Base-by-base conservation (phyloP, 2,329 filamentous ascomycete species). In the Shiraia sp. region DNA sequence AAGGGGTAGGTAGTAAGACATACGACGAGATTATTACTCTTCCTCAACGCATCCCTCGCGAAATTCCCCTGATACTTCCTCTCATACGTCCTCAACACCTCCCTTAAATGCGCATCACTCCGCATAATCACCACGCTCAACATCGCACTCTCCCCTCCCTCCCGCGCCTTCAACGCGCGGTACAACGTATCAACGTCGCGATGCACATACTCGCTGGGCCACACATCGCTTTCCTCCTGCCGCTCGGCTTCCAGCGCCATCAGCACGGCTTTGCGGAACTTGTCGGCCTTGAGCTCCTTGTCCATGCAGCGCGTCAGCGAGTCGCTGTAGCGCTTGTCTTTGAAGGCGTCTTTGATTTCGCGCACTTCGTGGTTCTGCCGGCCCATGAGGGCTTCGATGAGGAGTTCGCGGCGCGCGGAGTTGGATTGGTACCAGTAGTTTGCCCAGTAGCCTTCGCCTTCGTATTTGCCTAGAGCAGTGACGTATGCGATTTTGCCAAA, bases 371-470 rank as follows among this genome's bases (percentile, higher is more conserved):
- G 77, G 68, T 96, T 96, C 19, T 84, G 83, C 5, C 91, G 83
- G 0, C 93, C 93, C 83, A 96, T 95, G 14, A 99, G 79, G 5
- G 85, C 83, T 71, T 99, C 93, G 58, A 97, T 96, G 38, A 99
- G 80, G 25, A 99, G 78, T 69, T 97, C 92, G 5, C 91, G 83
- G 2, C 90, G 81, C 6, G 85, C 88, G 59, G 86, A 88, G 68
- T 92, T 87, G 26, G 86, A 85, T 65, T 96, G 92, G 72, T 96
- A 97, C 85, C 90, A 97, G 70, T 90, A 96, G 68, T 96, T 97
- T 45, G 92, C 90, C 91, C 93, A 99, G 76, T 96, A 96, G 0
- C 90, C 89, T 69, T 99, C 93, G 55, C 85, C 86, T 72, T 96
- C 93, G 85, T 90, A 97, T 37, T 81, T 80, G 8, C 93, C 93